Conservation (phyloP, 2,329 filamentous ascomycete genomes). For the Aaosphaeria arxii region DNA sequence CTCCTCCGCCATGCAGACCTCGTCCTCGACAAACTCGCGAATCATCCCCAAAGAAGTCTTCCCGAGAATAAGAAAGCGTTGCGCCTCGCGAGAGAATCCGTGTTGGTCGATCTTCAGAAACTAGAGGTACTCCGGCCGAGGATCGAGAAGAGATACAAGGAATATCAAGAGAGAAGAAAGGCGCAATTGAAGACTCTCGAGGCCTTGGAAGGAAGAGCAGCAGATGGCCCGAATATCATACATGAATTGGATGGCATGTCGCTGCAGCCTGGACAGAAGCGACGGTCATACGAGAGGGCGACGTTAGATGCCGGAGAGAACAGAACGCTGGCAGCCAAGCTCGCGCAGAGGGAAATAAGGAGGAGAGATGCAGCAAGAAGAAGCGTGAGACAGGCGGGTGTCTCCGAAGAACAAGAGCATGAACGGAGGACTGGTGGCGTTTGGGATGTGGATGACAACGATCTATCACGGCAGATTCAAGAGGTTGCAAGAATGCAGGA, state of each 20-base stretch:
- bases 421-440: slow-evolving; percentile 52
- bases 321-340: slow-evolving; percentile 27
- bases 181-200: slow-evolving; percentile 23
- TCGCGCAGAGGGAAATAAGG: slow-evolving; percentile 34
- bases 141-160: slow-evolving; percentile 67
- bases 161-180: slow-evolving; percentile 30
- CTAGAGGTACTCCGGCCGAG: slow-evolving; percentile 78
- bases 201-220: slow-evolving; percentile 19
- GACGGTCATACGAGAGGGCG: slow-evolving; percentile 23
- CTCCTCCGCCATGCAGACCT: slow-evolving; percentile 86
- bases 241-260: slow-evolving; percentile 23
- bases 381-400: slow-evolving; percentile 56
- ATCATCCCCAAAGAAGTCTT: slow-evolving; percentile 72
- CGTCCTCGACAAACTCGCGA: slow-evolving; percentile 70
- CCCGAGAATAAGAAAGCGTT: slow-evolving; percentile 57
- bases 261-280: slow-evolving; percentile 10
- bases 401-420: slow-evolving; percentile 57
- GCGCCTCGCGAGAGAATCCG: slow-evolving; percentile 57
- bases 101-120: slow-evolving; percentile 63
- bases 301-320: slow-evolving; percentile 32
- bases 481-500: slow-evolving; percentile 43
- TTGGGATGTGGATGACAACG: slow-evolving; percentile 48
- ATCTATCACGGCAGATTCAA: slow-evolving; percentile 53
- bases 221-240: slow-evolving; percentile 6
- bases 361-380: slow-evolving; percentile 37